Evolutionary conservation across 371 early-diverging fungal species (phyloP), one percentile per base, ranked within the genome.

Genomic region (Mortierella sp.): DNA sequence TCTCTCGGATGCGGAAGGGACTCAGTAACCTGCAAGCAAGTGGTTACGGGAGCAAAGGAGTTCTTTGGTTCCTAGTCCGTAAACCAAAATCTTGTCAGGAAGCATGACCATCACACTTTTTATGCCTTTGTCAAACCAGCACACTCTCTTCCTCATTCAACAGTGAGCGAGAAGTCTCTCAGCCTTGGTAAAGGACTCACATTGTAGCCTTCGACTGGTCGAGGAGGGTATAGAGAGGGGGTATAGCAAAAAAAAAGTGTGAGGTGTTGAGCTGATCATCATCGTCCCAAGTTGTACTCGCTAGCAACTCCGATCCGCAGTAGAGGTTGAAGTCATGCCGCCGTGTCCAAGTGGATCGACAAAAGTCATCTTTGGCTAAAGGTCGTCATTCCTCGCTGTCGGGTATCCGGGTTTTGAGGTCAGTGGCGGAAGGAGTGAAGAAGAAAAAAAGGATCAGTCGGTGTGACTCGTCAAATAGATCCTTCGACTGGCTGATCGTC

Each of bases 281-380:
- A 61, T 61, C 26, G 59, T 49, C 59, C 52, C 52, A 43, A 5
- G 45, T 53, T 50, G 16, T 64, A 54, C 54, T 59, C 66, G 66
- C 66, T 66, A 45, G 64, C 58, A 38, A 23, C 65, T 66, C 66
- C 66, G 10, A 27, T 58, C 24, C 54, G 42, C 27, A 54, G 45
- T 21, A 30, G 7, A 10, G 27, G 23, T 24, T 66, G 27, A 39
- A 43, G 31, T 66, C 66, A 66, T 13, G 19, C 46, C 43, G n/a
- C n/a, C n/a, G n/a, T n/a, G n/a, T n/a, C 42, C 41, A 2, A 8
- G 19, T 19, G 42, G 47, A 14, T 39, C 21, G 31, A 47, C 27
- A 46, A n/a, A n/a, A n/a, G n/a, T 66, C 58, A 58, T 19, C 52
- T 66, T 66, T 66, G 66, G 66, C 66, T 66, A 66, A 54, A 53